A percentile compares a stretch with the other conserved stretches of the same genome.
phyloP scores from a whole-genome alignment of 352 stramenopile genomes.

The Phytophthora boehmeriae region DNA sequence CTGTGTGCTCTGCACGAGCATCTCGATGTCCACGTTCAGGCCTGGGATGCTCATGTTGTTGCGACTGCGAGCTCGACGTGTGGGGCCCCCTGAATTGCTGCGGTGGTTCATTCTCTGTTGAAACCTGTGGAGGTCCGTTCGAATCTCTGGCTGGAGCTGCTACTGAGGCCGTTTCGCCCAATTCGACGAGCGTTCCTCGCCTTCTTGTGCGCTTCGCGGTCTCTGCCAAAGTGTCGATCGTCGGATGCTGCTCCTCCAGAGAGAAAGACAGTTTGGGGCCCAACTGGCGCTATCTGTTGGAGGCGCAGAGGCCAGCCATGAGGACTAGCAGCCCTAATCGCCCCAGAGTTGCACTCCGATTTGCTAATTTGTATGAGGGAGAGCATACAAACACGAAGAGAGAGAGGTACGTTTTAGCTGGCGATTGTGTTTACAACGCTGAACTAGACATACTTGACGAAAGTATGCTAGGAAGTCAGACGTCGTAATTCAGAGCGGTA shows the following conservation, averaged over 20 bases:
- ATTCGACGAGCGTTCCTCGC: slow-evolving; percentile 25
- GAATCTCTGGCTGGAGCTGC: slow-evolving; percentile 12
- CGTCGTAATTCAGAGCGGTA: neutral
- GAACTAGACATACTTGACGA: neutral
- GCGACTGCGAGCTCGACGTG: slow-evolving; percentile 19
- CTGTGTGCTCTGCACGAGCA: slow-evolving; percentile 85
- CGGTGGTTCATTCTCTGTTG: slow-evolving; percentile 42
- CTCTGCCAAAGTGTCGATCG: slow-evolving; percentile 44
- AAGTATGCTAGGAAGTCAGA: neutral
- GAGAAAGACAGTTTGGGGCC: slow-evolving; percentile 31
- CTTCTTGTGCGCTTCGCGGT: slow-evolving; percentile 39
- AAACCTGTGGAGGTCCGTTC: slow-evolving; percentile 12
- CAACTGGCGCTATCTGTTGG: slow-evolving; percentile 22
- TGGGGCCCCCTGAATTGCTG: slow-evolving; percentile 23
- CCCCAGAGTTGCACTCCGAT: neutral
- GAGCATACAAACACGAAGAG: neutral
- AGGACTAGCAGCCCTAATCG: neutral
- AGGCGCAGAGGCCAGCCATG: neutral
- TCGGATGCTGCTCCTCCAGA: slow-evolving; percentile 20
- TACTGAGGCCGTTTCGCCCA: slow-evolving; percentile 15
- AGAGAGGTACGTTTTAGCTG: neutral
- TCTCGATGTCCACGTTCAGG: slow-evolving; percentile 82
- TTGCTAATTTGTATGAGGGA: neutral
- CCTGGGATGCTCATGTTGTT: slow-evolving; percentile 38
- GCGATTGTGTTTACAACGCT: neutral